Evolutionary conservation across 495 filamentous ascomycete genomes (phyloP).

Genomic region (Hyaloscypha finlandica): DNA sequence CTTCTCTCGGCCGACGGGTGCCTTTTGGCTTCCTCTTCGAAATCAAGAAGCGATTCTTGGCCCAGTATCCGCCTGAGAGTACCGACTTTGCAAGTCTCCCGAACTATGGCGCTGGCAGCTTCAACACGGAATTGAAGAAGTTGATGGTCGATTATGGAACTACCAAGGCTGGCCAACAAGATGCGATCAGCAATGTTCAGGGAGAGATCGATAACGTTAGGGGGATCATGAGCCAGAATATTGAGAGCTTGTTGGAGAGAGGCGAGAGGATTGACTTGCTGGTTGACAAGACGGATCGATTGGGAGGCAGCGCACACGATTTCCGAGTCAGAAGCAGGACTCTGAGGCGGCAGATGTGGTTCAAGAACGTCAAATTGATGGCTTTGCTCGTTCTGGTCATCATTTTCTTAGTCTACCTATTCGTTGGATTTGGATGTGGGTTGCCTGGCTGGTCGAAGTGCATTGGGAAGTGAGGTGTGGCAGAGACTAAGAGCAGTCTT

Average conservation of each 20-base stretch:
- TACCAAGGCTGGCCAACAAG: conserved; percentile 68
- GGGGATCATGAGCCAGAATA: conserved; percentile 98
- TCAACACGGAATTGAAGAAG: conserved; percentile 75
- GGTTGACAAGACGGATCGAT: conserved; percentile 93
- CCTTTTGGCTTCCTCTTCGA: conserved; percentile 92
- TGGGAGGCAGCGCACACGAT: conserved; percentile 84
- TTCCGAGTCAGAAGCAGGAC: conserved; percentile 84
- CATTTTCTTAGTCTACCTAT: conserved; percentile 79
- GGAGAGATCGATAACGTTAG: conserved; percentile 89
- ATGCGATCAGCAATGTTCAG: conserved; percentile 81
- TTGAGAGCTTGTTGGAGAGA: conserved; percentile 91
- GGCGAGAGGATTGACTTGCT: conserved; percentile 94
- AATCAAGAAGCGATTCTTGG: conserved; percentile 84
- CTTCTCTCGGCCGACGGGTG: conserved; percentile 78
- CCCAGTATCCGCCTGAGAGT: conserved; percentile 62
- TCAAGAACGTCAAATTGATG: conserved; percentile 98
- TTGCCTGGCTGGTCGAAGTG: conserved; percentile 61
- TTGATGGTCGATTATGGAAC: conserved; percentile 87
- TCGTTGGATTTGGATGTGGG: conserved; percentile 75
- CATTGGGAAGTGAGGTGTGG: conserved; percentile 4
- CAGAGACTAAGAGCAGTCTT: background rate
- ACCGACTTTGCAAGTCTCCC: conserved; percentile 78
- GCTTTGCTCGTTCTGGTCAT: conserved; percentile 78
- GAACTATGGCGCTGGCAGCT: conserved; percentile 85
- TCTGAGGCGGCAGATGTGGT: conserved; percentile 95